Conservation (phyloP, 768 basidiomycete genomes). For the Artomyces pyxidatus region DNA sequence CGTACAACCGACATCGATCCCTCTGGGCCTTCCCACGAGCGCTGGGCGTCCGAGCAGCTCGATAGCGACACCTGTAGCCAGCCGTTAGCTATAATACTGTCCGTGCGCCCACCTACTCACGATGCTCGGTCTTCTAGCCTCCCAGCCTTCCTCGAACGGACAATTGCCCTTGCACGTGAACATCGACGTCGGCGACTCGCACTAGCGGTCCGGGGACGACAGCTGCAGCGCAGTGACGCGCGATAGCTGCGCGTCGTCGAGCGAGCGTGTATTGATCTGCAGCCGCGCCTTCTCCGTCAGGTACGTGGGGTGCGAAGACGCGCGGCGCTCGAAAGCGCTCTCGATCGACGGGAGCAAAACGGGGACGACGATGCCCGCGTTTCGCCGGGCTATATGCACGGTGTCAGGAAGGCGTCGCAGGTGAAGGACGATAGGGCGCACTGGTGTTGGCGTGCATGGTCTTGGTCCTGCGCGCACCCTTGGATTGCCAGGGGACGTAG, state of each 20-base stretch:
- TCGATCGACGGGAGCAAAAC: neutral
- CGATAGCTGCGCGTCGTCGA: neutral
- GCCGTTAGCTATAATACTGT: neutral
- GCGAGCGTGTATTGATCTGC: neutral
- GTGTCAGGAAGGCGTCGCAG: neutral
- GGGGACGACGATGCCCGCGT: neutral
- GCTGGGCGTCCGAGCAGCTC: slow-evolving; percentile 18
- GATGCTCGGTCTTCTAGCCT: slow-evolving; percentile 5
- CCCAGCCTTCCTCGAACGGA: neutral
- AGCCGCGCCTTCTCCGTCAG: neutral
- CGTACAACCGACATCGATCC: slow-evolving; percentile 15
- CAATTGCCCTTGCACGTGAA: slow-evolving; percentile 18
- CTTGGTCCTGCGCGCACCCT: slow-evolving; percentile 15
- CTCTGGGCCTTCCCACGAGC: slow-evolving; percentile 16
- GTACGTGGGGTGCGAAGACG: neutral
- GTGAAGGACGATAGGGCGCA: neutral
- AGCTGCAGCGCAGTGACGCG: neutral
- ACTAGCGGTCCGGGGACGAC: neutral
- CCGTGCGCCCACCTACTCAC: neutral
- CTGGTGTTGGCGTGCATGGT: slow-evolving; percentile 13
- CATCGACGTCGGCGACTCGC: slow-evolving; percentile 13
- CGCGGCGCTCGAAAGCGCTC: neutral
- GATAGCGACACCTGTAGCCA: slow-evolving; percentile 13
- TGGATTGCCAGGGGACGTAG: slow-evolving; percentile 20
- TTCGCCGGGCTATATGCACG: neutral